phyloP scores from a whole-genome alignment of 2,329 filamentous ascomycete genomes.

The Decorospora gaudefroyi region DNA sequence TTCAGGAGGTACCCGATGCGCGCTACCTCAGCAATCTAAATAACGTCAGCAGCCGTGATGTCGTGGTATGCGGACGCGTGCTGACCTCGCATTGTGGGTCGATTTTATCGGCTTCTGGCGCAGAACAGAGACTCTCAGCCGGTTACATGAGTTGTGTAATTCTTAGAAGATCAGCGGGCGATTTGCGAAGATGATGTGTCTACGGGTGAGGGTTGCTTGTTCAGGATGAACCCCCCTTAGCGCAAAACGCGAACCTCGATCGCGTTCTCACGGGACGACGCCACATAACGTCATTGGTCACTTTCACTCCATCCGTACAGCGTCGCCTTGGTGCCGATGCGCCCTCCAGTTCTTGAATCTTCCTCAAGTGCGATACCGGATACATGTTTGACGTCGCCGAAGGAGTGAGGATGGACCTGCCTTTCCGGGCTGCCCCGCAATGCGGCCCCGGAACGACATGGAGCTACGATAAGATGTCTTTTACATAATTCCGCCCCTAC shows the following conservation, averaged over 20 bases:
- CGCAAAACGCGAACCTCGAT: conserved; percentile 27
- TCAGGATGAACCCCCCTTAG: too few species aligned
- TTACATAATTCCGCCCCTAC: conserved; percentile 40
- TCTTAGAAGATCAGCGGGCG: background rate
- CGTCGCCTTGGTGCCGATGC: too few species aligned
- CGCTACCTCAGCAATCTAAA: conserved; percentile 65
- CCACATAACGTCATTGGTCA: conserved; percentile 32
- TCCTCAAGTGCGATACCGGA: background rate
- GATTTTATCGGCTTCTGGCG: too few species aligned
- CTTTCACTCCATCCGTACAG: too few species aligned
- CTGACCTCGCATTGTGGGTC: conserved; percentile 48
- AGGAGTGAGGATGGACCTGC: conserved; percentile 24
- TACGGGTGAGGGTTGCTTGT: too few species aligned
- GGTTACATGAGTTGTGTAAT: background rate
- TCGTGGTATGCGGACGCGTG: conserved; percentile 3
- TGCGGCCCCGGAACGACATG: conserved; percentile 20
- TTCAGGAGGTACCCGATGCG: conserved; percentile 84
- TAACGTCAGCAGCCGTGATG: conserved; percentile 12
- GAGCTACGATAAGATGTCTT: conserved; percentile 31
- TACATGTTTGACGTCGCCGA: background rate
- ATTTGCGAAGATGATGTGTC: conserved; percentile 5
- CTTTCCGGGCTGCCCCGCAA: conserved; percentile 29
- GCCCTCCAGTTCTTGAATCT: background rate
- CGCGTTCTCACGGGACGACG: conserved; percentile 39
- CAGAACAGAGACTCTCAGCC: too few species aligned